Base-by-base conservation (phyloP, 2,329 filamentous ascomycete species). In the Fusarium sp. region DNA sequence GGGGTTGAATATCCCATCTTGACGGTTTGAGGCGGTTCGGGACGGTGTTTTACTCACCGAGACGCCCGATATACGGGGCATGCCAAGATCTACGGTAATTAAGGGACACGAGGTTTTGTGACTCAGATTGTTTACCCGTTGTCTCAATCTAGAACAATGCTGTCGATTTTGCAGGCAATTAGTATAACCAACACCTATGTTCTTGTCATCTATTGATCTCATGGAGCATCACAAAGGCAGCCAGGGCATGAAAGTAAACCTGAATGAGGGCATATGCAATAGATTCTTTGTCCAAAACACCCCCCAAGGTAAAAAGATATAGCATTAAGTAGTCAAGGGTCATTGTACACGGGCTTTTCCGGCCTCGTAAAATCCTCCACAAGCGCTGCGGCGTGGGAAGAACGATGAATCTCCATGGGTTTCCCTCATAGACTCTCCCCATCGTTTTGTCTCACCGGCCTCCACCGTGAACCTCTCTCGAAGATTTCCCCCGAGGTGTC, bases 311-410 rank as follows among this genome's bases (percentile, higher is more conserved):
- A 67, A 76, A 75, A 76, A 75, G 80, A 82, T 76, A 77, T 78
- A 82, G 79, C 78, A 83, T 82, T 84, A 83, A 82, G 82, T 84
- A 83, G 80, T 81, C 80, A 83, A 80, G 73, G 78, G 79, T 83
- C 83, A 82, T 84, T 84, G 83, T 84, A 84, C 83, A 84, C 73
- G 77, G 81, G 80, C 79, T 77, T 77, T 76, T 72, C 70, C 70
- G 78, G 77, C 79, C 78, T 76, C 77, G 73, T 74, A 71, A 74
- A 74, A 76, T 76, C 72, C 68, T 76, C 66, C 72, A 63, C 73
- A 62, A 47, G 45, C 67, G 56, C 62, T 67, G 66, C 71, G 45
- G 47, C 63, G 22, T 62, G 61, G 59, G 59, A 62, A 52, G 70
- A 63, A 62, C 58, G 64, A 64, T 64, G 40, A 60, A 66, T 61